Conservation (phyloP, 2,329 filamentous ascomycete species). For the Paraconiothyrium sp. region DNA sequence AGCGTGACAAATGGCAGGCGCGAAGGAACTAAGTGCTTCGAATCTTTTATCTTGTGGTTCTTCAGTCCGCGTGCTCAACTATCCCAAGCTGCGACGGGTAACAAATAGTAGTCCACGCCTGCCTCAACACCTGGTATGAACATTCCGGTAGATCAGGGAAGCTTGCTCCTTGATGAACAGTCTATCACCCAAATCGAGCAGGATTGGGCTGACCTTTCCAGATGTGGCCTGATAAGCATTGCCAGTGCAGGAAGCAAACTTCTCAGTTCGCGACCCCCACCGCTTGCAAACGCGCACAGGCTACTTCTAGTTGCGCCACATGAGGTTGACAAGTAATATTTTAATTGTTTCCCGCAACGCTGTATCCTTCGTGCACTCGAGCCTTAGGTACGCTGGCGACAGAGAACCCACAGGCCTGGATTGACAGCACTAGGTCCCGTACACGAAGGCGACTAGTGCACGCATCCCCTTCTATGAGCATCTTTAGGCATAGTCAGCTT, state of each 20-base stretch:
- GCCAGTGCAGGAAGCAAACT: constrained; percentile 6
- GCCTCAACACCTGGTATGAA: neutral
- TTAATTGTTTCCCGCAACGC: neutral
- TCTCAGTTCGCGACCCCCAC: neutral
- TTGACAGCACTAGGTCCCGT: constrained; percentile 20
- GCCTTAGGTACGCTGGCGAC: neutral
- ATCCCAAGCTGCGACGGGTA: neutral
- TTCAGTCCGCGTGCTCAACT: neutral
- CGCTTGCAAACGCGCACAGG: neutral
- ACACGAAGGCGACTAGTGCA: constrained; percentile 26
- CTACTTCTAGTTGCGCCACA: neutral
- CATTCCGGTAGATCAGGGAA: neutral
- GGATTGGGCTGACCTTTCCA: neutral
- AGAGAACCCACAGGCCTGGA: constrained; percentile 5
- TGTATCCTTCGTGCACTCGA: constrained; percentile 1
- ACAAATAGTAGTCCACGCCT: neutral
- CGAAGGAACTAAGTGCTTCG: neutral
- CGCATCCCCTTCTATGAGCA: constrained; percentile 7
- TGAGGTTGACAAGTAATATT: neutral
- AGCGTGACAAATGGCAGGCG: neutral
- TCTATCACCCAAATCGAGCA: neutral
- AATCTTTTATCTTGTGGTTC: neutral
- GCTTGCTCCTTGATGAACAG: neutral
- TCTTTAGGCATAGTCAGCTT: neutral
- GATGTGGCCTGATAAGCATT: neutral